A percentile compares a stretch with the other conserved stretches of the same genome.
Evolutionary conservation across 768 basidiomycete genomes (phyloP).

Genomic region (Pleurotus sapidus): DNA sequence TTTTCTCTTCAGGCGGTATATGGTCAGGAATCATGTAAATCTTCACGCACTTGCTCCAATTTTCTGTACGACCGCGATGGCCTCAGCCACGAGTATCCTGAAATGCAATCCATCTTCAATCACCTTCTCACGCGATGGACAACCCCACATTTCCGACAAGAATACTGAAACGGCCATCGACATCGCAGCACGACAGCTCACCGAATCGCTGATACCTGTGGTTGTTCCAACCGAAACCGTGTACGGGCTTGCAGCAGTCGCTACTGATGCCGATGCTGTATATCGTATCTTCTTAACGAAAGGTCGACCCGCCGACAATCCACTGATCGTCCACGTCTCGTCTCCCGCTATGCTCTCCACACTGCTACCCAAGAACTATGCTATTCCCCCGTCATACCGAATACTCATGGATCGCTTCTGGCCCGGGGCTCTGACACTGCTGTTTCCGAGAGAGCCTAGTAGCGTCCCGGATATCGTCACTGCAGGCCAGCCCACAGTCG

Average conservation of each 20-base stretch:
- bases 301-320: conserved; percentile 93
- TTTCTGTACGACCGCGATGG: conserved; percentile 9
- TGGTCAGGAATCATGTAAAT: too few species aligned
- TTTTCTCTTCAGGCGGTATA: not conserved
- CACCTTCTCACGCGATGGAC: conserved; percentile 44
- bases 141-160: conserved; percentile 44
- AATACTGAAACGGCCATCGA: conserved; percentile 54
- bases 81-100: conserved; percentile 40
- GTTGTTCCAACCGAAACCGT: conserved; percentile 98
- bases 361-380: conserved; percentile 67
- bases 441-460: conserved; percentile 73
- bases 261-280: conserved; percentile 62
- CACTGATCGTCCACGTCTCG: conserved; percentile 95
- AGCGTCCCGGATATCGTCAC: conserved; percentile 75
- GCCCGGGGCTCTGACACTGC: conserved; percentile 91
- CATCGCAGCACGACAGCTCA: conserved; percentile 53
- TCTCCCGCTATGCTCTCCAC: conserved; percentile 76
- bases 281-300: conserved; percentile 83
- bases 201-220: conserved; percentile 51
- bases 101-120: conserved; percentile 64
- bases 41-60: too few species aligned
- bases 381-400: conserved; percentile 62
- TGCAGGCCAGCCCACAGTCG: conserved; percentile 77
- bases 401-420: conserved; percentile 82
- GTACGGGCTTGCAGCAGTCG: conserved; percentile 93